Conservation (phyloP, 1,284 basidiomycete genomes). For the Erythrobasidium hasegawianum region DNA sequence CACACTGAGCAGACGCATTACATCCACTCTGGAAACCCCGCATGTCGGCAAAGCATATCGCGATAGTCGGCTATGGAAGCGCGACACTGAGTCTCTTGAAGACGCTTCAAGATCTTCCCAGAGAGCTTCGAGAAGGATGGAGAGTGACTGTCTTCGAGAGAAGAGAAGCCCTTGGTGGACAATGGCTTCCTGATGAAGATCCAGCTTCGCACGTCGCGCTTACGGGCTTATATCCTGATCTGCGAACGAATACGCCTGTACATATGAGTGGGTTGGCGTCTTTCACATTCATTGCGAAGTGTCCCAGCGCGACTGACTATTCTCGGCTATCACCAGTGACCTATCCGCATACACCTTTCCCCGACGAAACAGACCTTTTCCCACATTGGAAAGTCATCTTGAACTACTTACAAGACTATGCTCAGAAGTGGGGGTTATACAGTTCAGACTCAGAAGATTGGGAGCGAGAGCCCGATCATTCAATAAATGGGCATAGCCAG, state of each 20-base stretch:
- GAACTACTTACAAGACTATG: constrained; percentile 23
- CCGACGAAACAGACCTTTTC: constrained; percentile 30
- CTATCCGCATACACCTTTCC: constrained; percentile 28
- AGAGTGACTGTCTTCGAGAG: constrained; percentile 30
- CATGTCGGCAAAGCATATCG: constrained; percentile 11
- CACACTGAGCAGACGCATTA: too few species aligned
- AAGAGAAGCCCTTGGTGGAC: constrained; percentile 21
- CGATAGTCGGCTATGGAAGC: constrained; percentile 29
- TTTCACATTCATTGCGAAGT: too few species aligned
- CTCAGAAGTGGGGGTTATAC: constrained; percentile 27
- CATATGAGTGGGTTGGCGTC: constrained; percentile 13
- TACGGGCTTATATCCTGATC: constrained; percentile 29
- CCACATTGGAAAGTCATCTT: constrained; percentile 26
- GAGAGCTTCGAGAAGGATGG: constrained; percentile 17
- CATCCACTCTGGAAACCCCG: too few species aligned
- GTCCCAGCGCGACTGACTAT: not conserved
- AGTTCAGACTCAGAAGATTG: constrained; percentile 23
- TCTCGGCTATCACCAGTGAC: constrained; percentile 14
- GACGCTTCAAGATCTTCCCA: constrained; percentile 27
- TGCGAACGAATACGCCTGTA: constrained; percentile 32
- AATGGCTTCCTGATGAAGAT: constrained; percentile 31
- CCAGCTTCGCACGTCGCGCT: constrained; percentile 7
- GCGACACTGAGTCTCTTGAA: constrained; percentile 15
- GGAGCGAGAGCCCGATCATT: not conserved
- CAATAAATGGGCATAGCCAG: constrained; percentile 3